Evolutionary conservation across 129 eudicot species (phyloP).

Genomic region (Arctium minus): DNA sequence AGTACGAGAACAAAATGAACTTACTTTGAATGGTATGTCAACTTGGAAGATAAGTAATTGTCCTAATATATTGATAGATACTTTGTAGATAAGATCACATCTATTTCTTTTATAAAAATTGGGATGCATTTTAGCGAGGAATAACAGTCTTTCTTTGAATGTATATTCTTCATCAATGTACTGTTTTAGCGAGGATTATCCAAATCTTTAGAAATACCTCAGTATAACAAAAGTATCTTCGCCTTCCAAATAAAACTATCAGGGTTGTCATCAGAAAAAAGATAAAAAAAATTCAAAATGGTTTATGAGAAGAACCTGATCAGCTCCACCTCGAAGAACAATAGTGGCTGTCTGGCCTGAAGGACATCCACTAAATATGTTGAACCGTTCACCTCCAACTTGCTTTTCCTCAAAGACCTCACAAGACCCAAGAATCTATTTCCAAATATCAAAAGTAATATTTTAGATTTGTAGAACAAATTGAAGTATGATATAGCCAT

Average conservation of each 20-base stretch:
- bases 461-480: background rate
- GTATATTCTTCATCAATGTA: background rate
- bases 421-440: constrained; percentile 87
- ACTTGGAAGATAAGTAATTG: background rate
- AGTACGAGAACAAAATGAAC: background rate
- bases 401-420: constrained; percentile 78
- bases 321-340: constrained; percentile 94
- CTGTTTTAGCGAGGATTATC: background rate
- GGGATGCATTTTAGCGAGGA: background rate
- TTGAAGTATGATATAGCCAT: background rate
- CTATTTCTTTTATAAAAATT: background rate
- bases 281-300: background rate
- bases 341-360: constrained; percentile 81
- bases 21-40: background rate
- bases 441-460: background rate
- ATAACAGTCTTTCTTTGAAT: background rate
- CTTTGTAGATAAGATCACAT: background rate
- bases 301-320: constrained; percentile 48
- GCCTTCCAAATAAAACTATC: background rate
- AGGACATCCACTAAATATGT: constrained; percentile 88
- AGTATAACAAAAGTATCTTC: background rate
- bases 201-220: background rate
- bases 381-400: constrained; percentile 89
- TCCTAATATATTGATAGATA: background rate
- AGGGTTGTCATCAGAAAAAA: background rate